These are phyloP conservation scores for Hypoxylon lienhwacheense DNA, from an alignment of 495 filamentous ascomycete species.

Conservation along the genomic window DNA sequence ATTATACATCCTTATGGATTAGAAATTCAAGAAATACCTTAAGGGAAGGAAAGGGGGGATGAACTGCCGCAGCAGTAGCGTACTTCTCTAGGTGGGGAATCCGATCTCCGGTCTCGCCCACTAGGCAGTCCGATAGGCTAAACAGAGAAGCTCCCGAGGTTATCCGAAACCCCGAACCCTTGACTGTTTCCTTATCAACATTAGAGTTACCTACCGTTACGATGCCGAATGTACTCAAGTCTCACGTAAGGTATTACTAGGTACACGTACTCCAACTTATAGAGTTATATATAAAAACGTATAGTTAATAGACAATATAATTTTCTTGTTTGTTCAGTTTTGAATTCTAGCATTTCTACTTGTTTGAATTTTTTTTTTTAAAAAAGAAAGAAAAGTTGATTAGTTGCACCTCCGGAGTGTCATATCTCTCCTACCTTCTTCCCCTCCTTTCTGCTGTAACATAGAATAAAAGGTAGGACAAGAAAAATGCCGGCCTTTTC, in stretches of 20 bases:
- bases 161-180: conserved; percentile 29
- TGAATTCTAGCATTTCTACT: not conserved
- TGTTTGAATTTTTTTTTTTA: not conserved
- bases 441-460: too few species aligned
- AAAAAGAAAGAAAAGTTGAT: not conserved
- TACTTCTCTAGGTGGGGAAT: conserved; percentile 28
- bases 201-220: not conserved
- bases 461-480: not conserved
- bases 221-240: not conserved
- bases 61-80: conserved; percentile 37
- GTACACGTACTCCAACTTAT: too few species aligned
- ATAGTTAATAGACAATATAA: not conserved
- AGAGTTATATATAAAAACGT: conserved; percentile 1
- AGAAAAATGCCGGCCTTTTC: conserved; percentile 29
- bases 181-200: not conserved
- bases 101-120: conserved; percentile 28
- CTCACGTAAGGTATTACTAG: conserved; percentile 11
- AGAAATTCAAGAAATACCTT: not conserved
- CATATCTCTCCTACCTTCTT: not conserved
- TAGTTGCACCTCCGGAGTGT: not conserved
- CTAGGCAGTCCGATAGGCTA: conserved; percentile 27
- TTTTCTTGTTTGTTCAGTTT: not conserved
- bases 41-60: conserved; percentile 8
- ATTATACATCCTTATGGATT: too few species aligned
- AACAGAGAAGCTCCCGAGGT: conserved; percentile 28